phyloP scores from a whole-genome alignment of 2,329 filamentous ascomycete genomes.

The Colletotrichum musae region DNA sequence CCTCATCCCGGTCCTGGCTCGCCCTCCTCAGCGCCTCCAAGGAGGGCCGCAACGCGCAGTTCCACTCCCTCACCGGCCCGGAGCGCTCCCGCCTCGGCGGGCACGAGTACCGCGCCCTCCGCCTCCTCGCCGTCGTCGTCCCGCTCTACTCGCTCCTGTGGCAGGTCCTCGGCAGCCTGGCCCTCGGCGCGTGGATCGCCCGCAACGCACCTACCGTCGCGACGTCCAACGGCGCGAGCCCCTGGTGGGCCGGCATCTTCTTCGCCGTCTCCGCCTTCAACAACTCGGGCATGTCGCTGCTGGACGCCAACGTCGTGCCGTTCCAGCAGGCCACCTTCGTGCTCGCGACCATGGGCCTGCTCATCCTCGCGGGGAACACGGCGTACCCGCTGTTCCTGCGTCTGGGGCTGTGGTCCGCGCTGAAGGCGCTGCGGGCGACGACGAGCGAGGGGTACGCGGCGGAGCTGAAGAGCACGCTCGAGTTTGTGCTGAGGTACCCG shows the following conservation, averaged over 20 bases:
- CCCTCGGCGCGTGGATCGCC: constrained; percentile 73
- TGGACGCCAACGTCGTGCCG: constrained; percentile 76
- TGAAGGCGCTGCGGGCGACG: constrained; percentile 56
- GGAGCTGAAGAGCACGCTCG: constrained; percentile 64
- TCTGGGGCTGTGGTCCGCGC: constrained; percentile 69
- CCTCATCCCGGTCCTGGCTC: constrained; percentile 45
- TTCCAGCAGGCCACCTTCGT: constrained; percentile 69
- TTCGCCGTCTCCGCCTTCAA: constrained; percentile 79
- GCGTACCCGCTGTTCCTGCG: constrained; percentile 76
- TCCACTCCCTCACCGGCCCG: constrained; percentile 65
- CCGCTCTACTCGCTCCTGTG: constrained; percentile 72
- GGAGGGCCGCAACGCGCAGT: constrained; percentile 67
- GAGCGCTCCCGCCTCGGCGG: constrained; percentile 73
- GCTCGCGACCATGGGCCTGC: constrained; percentile 66
- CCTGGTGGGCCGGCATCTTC: constrained; percentile 79
- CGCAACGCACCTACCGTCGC: constrained; percentile 64
- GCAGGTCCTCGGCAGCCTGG: constrained; percentile 72
- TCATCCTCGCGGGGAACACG: constrained; percentile 77
- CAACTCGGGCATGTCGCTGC: constrained; percentile 78
- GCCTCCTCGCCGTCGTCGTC: constrained; percentile 71
- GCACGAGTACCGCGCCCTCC: constrained; percentile 75
- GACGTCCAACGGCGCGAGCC: constrained; percentile 69
- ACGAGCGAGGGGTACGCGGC: constrained; percentile 53
- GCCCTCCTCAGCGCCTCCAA: constrained; percentile 54
- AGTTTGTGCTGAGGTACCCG: constrained; percentile 69